phyloP scores from a whole-genome alignment of 352 stramenopile genomes.

The Phytophthora lateralis region DNA sequence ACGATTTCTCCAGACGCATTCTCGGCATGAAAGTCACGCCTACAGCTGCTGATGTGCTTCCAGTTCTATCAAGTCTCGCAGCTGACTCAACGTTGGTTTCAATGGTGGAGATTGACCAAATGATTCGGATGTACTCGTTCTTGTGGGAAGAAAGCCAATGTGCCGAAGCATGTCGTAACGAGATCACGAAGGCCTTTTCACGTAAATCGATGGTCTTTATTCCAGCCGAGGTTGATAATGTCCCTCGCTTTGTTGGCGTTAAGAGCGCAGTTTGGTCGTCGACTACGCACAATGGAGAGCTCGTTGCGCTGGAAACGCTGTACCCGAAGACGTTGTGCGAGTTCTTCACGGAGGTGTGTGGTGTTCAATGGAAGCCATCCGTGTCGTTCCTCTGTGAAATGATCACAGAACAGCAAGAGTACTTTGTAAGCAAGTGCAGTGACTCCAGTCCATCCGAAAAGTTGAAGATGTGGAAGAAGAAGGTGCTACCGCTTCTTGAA shows the following conservation, averaged over 20 bases:
- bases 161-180: constrained; percentile 16
- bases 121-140: constrained; percentile 47
- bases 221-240: background rate
- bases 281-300: constrained; percentile 30
- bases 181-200: constrained; percentile 37
- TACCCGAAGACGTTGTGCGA: constrained; percentile 56
- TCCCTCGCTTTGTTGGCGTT: constrained; percentile 25
- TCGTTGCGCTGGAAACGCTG: constrained; percentile 49
- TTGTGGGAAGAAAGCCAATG: constrained; percentile 46
- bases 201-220: constrained; percentile 37
- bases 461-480: constrained; percentile 42
- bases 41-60: constrained; percentile 47
- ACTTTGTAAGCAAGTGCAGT: background rate
- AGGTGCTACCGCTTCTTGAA: constrained; percentile 47
- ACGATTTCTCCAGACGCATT: constrained; percentile 36
- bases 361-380: constrained; percentile 67
- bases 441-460: constrained; percentile 16
- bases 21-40: constrained; percentile 55
- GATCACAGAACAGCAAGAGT: constrained; percentile 22
- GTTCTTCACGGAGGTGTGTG: constrained; percentile 74
- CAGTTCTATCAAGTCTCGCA: constrained; percentile 39
- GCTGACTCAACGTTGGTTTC: constrained; percentile 20
- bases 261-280: constrained; percentile 55
- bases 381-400: constrained; percentile 49
- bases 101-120: constrained; percentile 25